phyloP scores from a whole-genome alignment of 345 rosid genomes.

The Sapria himalayana region DNA sequence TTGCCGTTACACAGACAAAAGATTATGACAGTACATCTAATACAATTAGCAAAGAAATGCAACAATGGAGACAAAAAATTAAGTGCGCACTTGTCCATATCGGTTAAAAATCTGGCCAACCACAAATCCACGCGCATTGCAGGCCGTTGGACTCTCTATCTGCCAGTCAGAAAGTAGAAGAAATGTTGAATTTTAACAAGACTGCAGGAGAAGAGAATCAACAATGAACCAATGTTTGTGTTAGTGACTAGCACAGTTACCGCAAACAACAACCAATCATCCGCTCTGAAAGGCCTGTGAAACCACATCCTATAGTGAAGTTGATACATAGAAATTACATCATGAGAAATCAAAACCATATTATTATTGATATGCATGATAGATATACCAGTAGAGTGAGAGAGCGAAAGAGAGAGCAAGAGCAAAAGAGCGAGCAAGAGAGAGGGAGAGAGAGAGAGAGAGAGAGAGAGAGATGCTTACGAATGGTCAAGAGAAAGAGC shows the following conservation, averaged over 20 bases:
- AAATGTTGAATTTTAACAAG: background rate
- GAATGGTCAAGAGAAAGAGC: slow-evolving; percentile 82
- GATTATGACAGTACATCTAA: background rate
- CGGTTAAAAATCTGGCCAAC: slow-evolving; percentile 51
- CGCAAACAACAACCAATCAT: slow-evolving; percentile 81
- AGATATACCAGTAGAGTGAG: too few relatives aligned
- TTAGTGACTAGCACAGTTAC: slow-evolving; percentile 27
- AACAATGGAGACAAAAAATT: background rate
- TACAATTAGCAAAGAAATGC: background rate
- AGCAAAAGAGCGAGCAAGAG: too few relatives aligned
- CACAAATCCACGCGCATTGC: slow-evolving; percentile 52
- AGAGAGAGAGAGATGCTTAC: slow-evolving; percentile 37
- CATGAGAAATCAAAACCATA: too few relatives aligned
- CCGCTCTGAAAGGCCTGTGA: slow-evolving; percentile 66
- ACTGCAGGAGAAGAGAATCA: background rate
- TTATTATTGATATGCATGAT: too few relatives aligned
- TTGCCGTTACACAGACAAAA: background rate
- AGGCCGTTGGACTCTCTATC: slow-evolving; percentile 49
- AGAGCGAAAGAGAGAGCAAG: too few relatives aligned
- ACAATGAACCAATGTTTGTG: background rate
- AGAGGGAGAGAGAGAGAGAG: too few relatives aligned
- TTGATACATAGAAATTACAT: too few relatives aligned
- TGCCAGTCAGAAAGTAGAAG: slow-evolving; percentile 9
- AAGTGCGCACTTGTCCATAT: slow-evolving; percentile 51
- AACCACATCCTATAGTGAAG: slow-evolving; percentile 99